A percentile compares a stretch with the other conserved stretches of the same genome.
Conservation (phyloP, 2,329 filamentous ascomycete genomes). For the Parafenestella ontariensis region DNA sequence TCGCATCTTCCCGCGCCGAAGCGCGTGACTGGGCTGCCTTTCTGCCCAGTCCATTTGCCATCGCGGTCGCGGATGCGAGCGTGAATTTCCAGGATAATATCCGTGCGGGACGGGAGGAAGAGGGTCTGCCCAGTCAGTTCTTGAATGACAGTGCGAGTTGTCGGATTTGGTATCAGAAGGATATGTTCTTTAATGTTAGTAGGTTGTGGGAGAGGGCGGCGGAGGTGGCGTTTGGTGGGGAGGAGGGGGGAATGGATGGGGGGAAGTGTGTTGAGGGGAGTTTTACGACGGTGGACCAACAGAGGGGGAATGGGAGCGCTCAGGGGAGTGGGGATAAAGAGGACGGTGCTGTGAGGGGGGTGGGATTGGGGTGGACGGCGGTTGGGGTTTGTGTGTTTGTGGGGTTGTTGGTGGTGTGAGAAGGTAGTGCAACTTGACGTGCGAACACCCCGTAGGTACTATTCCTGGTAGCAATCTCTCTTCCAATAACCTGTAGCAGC, state of each 20-base stretch:
- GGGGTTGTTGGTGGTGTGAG: conserved; percentile 8
- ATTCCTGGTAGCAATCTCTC: too few relatives aligned
- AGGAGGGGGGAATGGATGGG: conserved; percentile 36
- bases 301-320: conserved; percentile 30
- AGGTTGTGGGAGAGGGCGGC: conserved; percentile 59
- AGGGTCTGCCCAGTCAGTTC: conserved; percentile 63
- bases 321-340: conserved; percentile 13
- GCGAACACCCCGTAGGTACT: too few relatives aligned
- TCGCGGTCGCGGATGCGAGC: conserved; percentile 27
- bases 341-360: conserved; percentile 20
- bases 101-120: conserved; percentile 36
- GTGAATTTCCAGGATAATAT: conserved; percentile 52
- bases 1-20: conserved; percentile 20
- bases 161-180: conserved; percentile 64
- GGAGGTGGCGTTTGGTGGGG: conserved; percentile 36
- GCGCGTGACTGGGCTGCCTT: conserved; percentile 27
- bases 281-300: conserved; percentile 39
- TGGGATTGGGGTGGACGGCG: conserved; percentile 19
- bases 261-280: conserved; percentile 37
- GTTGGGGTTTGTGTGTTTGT: conserved; percentile 17
- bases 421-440: too few relatives aligned
- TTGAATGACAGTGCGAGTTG: conserved; percentile 67
- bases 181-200: conserved; percentile 60
- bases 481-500: too few relatives aligned
- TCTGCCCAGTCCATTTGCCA: conserved; percentile 34